Evolutionary conservation across 1,284 basidiomycete genomes (phyloP).

Genomic region (Mixia osmundae): DNA sequence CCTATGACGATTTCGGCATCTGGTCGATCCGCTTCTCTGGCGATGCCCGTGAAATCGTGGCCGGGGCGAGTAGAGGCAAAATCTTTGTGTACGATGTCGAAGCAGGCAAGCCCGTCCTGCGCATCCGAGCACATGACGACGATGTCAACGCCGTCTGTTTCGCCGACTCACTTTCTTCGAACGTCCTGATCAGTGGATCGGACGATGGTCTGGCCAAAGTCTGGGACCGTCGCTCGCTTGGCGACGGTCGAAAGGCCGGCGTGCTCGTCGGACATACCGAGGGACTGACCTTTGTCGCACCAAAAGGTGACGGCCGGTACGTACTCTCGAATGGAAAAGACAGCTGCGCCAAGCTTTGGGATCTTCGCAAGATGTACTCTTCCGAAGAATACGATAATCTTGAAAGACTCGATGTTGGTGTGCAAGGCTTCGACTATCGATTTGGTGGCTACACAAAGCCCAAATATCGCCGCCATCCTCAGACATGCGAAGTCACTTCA

Average conservation of each 20-base stretch:
- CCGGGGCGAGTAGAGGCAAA: constrained; percentile 33
- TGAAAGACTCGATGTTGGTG: constrained; percentile 10
- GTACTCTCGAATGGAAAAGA: constrained; percentile 96
- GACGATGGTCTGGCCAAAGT: constrained; percentile 89
- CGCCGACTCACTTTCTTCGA: constrained; percentile 74
- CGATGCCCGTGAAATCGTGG: constrained; percentile 70
- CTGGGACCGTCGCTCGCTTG: constrained; percentile 79
- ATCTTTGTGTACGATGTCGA: constrained; percentile 81
- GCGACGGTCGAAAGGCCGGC: constrained; percentile 38
- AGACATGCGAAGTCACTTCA: no score
- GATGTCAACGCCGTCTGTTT: constrained; percentile 89
- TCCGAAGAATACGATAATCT: constrained; percentile 38
- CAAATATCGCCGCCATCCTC: no score
- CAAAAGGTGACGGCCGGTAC: constrained; percentile 64
- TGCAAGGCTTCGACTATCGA: constrained; percentile 51
- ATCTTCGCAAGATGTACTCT: constrained; percentile 72
- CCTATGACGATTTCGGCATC: constrained; percentile 28
- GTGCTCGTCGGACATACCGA: constrained; percentile 86
- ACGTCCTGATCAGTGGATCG: constrained; percentile 76
- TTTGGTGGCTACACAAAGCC: constrained; percentile 20
- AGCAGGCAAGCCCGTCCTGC: constrained; percentile 50
- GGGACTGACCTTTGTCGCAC: constrained; percentile 41
- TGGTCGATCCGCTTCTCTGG: constrained; percentile 90
- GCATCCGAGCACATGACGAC: constrained; percentile 57
- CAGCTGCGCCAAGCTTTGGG: constrained; percentile 57